Conservation (phyloP, 164 flowering plant species). For the Warburgia ugandensis region DNA sequence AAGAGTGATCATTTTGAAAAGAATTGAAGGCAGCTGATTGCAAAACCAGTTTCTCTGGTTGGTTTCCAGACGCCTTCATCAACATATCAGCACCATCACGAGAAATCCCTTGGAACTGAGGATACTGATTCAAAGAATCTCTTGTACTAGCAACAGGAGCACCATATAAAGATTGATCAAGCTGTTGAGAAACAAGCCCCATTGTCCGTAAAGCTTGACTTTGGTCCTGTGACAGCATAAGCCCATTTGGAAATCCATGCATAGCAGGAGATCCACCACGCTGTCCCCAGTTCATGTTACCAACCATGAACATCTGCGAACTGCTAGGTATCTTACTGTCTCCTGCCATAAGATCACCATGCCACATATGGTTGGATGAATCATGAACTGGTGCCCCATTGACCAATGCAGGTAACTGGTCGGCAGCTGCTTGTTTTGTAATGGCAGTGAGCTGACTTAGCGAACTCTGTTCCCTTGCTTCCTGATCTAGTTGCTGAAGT, state of each 20-base stretch:
- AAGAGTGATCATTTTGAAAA: conserved; percentile 32
- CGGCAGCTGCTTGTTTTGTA: conserved; percentile 32
- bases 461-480: conserved; percentile 38
- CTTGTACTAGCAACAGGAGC: conserved; percentile 36
- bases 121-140: conserved; percentile 26
- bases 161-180: conserved; percentile 58
- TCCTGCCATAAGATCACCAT: conserved; percentile 17
- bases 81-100: conserved; percentile 28
- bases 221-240: conserved; percentile 33
- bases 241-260: conserved; percentile 42
- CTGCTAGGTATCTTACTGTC: conserved; percentile 16
- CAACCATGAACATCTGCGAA: conserved; percentile 35
- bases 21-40: conserved; percentile 36
- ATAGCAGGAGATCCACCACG: conserved; percentile 29
- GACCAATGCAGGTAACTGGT: conserved; percentile 31
- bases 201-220: conserved; percentile 29
- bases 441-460: conserved; percentile 29
- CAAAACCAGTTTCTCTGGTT: conserved; percentile 28
- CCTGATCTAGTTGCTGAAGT: conserved; percentile 40
- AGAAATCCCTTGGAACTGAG: conserved; percentile 40
- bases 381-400: conserved; percentile 44
- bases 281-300: conserved; percentile 36
- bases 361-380: conserved; percentile 22
- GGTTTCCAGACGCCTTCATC: conserved; percentile 26
- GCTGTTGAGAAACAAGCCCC: conserved; percentile 42